Evolutionary conservation across 441 rosid genomes (phyloP).

Genomic region (Brassica hybrid): DNA sequence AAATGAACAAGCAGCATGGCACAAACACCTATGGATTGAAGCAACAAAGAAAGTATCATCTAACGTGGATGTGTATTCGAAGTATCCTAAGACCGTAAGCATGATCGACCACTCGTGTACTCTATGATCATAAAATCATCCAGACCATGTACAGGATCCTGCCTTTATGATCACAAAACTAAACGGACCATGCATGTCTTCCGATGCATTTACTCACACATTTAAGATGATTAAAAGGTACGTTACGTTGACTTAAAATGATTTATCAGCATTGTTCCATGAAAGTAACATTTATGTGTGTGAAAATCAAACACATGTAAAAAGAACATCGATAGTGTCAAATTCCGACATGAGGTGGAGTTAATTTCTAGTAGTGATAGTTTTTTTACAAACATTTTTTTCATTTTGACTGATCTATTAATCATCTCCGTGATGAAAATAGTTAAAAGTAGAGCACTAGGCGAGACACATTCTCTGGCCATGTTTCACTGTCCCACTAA

Average conservation of each 20-base stretch:
- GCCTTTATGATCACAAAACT: background rate
- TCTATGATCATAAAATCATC: background rate
- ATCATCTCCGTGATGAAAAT: constrained; percentile 10
- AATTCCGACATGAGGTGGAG: background rate
- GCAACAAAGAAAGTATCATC: background rate
- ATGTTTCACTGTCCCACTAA: constrained; percentile 78
- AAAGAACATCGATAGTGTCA: background rate
- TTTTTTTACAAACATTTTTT: background rate
- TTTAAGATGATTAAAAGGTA: background rate
- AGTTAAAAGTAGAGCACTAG: constrained; percentile 8
- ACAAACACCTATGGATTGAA: background rate
- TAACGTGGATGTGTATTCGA: background rate
- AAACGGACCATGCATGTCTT: constrained; percentile 5
- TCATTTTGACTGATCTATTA: background rate
- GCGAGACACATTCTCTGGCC: constrained; percentile 80
- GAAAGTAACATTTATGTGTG: background rate
- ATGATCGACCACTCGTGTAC: background rate
- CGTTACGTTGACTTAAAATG: background rate
- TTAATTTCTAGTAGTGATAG: background rate
- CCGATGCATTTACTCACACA: background rate
- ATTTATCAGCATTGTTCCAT: background rate
- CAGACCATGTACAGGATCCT: background rate
- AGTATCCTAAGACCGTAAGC: background rate
- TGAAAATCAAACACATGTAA: background rate
- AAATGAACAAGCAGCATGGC: background rate